Percentiles rank a stretch among this genome's conserved stretches.
Evolutionary conservation across 345 rosid species (phyloP).

Genomic region (Theobroma cacao): DNA sequence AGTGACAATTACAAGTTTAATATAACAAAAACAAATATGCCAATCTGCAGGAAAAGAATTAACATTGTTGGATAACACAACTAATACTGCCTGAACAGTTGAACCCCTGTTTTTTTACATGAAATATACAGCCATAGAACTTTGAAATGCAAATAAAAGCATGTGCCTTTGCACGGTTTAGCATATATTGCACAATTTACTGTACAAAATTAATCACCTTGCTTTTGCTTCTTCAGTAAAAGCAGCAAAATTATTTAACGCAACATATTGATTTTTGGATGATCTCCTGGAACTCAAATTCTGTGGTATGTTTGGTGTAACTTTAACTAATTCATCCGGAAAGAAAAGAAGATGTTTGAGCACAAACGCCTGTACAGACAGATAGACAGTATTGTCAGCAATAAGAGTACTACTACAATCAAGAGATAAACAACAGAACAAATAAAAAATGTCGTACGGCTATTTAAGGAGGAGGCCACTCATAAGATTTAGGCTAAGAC

Average conservation of each 20-base stretch:
- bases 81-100: background rate
- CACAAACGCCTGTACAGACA: conserved; percentile 81
- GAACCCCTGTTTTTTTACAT: background rate
- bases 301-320: conserved; percentile 31
- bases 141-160: background rate
- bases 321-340: conserved; percentile 58
- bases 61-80: background rate
- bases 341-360: conserved; percentile 89
- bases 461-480: background rate
- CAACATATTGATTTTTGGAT: conserved; percentile 38
- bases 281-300: conserved; percentile 42
- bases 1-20: background rate
- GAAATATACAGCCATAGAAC: conserved; percentile 1
- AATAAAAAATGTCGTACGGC: background rate
- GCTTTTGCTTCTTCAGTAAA: conserved; percentile 65
- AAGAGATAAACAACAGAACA: conserved; percentile 1
- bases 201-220: conserved; percentile 50
- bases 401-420: background rate
- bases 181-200: conserved; percentile 3
- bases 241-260: conserved; percentile 51
- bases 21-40: background rate
- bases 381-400: conserved; percentile 23
- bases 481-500: background rate
- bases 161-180: background rate
- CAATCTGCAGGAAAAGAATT: background rate